Base-by-base conservation (phyloP, 805 yeast genomes). In the Saccharomyces mikatae region DNA sequence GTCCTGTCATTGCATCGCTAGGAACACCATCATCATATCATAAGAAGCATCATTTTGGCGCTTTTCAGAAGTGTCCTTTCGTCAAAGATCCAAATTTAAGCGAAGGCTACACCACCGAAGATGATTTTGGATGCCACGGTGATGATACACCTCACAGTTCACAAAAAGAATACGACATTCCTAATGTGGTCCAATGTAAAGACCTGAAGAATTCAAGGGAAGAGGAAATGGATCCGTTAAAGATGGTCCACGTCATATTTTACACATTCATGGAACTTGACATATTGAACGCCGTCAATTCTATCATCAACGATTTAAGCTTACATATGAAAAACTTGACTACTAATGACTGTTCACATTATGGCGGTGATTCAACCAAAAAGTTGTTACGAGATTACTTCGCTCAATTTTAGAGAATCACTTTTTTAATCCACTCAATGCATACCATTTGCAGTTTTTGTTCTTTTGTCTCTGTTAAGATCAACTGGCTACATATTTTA, bases 101-200 rank as follows among this genome's bases (percentile, higher is more conserved):
- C 1, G 81, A 80, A 56, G 99, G 99, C 0, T 87, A 86, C 61
- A 83, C 82, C 0, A 92, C 99, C 0, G 62, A 70, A 48, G 99
- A 94, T 66, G 98, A 92, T 63, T 76, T 78, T 61, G 99, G 97
- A 0, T 70, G 75, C 58, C 82, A 83, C 58, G 99, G 99, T 24
- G 99, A 94, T 66, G 98, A 87, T 74, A 77, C 89, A 41, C 61
- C 82, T 54, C 91, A 87, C 71, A 74, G 71, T 55, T 78, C 87
- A 1, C 78, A 86, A 49, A 73, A 74, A 0, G 73, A 77, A 54
- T 84, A 78, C 67, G 79, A 76, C 6, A 75, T 89, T 2, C 97
- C 98, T 9, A 91, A 89, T 62, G 95, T 88, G 11, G 81, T 92
- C 28, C 86, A 81, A 60, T 54, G 80, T 67, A 61, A 57, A 58